Evolutionary conservation across 176 grass and related monocot genomes (phyloP).

Genomic region (Coix lacrymajobi): DNA sequence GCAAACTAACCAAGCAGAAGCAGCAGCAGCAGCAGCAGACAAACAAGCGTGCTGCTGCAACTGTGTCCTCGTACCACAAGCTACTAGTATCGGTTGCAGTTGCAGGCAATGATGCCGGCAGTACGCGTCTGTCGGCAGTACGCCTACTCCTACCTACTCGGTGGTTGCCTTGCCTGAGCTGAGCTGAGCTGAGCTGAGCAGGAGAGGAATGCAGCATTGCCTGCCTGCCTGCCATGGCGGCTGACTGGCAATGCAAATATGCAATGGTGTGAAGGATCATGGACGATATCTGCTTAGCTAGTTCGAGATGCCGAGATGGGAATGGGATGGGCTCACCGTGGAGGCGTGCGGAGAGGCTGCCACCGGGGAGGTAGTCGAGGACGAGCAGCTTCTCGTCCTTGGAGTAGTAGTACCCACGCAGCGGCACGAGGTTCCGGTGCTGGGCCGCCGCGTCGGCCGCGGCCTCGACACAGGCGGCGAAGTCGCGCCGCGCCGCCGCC

Average conservation of each 20-base stretch:
- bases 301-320: neutral
- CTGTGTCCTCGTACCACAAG: neutral
- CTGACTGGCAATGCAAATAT: neutral
- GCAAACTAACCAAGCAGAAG: too few relatives aligned
- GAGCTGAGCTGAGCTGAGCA: too few relatives aligned
- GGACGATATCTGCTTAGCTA: too few relatives aligned
- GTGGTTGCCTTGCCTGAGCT: too few relatives aligned
- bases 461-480: slow-evolving; percentile 47
- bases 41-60: neutral
- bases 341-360: slow-evolving; percentile 83
- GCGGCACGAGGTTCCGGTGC: slow-evolving; percentile 52
- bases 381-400: slow-evolving; percentile 95
- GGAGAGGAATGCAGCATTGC: too few relatives aligned
- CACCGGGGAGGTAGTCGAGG: slow-evolving; percentile 61
- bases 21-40: too few relatives aligned
- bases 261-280: neutral
- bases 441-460: slow-evolving; percentile 42
- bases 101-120: neutral
- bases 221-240: too few relatives aligned
- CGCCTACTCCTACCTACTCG: too few relatives aligned
- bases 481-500: slow-evolving; percentile 44
- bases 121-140: neutral
- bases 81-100: neutral
- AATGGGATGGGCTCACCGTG: slow-evolving; percentile 55
- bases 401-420: slow-evolving; percentile 79